Conservation (phyloP, 208 protist genomes). For the Lotmaria passim region DNA sequence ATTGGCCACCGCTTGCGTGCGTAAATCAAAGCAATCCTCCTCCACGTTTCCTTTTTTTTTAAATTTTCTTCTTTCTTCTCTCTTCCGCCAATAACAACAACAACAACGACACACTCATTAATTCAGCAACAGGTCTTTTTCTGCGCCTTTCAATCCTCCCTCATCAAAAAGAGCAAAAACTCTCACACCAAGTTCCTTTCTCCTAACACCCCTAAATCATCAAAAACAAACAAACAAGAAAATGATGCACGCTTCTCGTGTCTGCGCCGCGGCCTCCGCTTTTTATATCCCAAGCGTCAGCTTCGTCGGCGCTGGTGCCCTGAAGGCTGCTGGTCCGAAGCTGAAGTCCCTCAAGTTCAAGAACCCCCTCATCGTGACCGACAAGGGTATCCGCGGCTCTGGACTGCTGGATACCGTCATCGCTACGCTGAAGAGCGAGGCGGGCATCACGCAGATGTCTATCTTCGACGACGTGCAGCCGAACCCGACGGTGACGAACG, state of each 20-base stretch:
- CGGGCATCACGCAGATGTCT: conserved; percentile 45
- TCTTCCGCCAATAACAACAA: too few relatives aligned
- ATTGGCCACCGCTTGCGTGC: too few relatives aligned
- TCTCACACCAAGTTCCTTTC: not conserved
- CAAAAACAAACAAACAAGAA: conserved; percentile 17
- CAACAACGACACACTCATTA: not conserved
- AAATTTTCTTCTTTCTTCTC: too few relatives aligned
- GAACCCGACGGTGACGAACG: conserved; percentile 69
- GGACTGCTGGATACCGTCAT: conserved; percentile 65
- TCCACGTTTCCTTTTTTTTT: too few relatives aligned
- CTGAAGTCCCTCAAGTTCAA: conserved; percentile 62
- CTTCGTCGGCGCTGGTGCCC: conserved; percentile 62
- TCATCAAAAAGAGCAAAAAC: not conserved
- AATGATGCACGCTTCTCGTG: conserved; percentile 40
- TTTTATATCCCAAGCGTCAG: conserved; percentile 70
- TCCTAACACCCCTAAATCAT: conserved; percentile 2
- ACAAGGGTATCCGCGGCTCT: conserved; percentile 60
- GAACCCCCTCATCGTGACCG: conserved; percentile 73
- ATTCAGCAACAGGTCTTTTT: too few relatives aligned
- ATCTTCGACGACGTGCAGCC: conserved; percentile 71
- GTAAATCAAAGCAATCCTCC: too few relatives aligned
- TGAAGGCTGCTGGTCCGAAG: conserved; percentile 62
- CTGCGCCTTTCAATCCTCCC: not conserved
- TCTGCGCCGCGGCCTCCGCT: conserved; percentile 47
- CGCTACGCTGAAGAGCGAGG: conserved; percentile 57